Base-by-base conservation (phyloP, 345 rosid genomes). In the Triadica sebifera region DNA sequence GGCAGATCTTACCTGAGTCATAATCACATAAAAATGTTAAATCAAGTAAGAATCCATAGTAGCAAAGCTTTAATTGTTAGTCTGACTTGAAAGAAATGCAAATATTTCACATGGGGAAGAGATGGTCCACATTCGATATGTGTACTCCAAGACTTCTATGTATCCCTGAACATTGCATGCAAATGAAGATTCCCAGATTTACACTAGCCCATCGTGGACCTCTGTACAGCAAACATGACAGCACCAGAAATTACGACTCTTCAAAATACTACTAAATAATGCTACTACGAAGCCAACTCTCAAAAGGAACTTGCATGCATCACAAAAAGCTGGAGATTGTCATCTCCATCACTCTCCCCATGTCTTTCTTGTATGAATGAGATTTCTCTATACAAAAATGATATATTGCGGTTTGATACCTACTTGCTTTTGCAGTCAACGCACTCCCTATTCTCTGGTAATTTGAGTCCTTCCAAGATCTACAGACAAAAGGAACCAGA, bases 181-280 rank as follows among this genome's bases (percentile, higher is more conserved):
- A 95, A 73, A 95, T 95, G 84, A 95, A 91, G 83, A 95, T 89
- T 67, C 99, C 98, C 56, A 95, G 87, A 81, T 95, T 95, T 77
- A 95, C 98, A 73, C 98, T 93, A 34, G 99, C 97, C 99, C 99
- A 93, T 83, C 97, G 80, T 25, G 99, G 97, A 65, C 80, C 97
- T 84, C 98, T 91, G 87, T 70, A 73, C 58, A 59, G 71, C 37
- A 82, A 78, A 71, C 52, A 80, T 76, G 55, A 67, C 81, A 73
- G 20, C 55, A 66, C 80, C 50, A 87, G 24, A 29, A 65, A 17
- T 65, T 74, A 45, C n/a, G 71, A 56, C 70, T 41, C 22, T 60
- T 37, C 41, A 34, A 41, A 67, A 52, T 16, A 56, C 51, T 68
- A 57, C 45, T 53, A 45, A 45, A 56, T 37, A 53, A 74, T 50